phyloP scores from a whole-genome alignment of 2,329 filamentous ascomycete species.

The Cyphellophora attinorum region DNA sequence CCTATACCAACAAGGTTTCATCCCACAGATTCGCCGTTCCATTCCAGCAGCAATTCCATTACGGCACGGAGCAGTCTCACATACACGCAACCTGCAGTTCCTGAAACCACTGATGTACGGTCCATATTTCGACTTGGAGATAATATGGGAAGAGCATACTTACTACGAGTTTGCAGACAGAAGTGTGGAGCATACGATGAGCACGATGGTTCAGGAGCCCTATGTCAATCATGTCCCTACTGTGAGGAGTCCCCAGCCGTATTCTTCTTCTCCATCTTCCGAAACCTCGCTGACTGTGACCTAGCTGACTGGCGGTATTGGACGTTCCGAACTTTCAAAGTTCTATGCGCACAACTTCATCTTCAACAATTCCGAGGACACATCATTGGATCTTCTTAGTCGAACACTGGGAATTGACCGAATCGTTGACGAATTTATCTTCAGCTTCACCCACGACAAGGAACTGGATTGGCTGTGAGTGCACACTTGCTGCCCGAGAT shows the following conservation, averaged over 20 bases:
- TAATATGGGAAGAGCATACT: slow-evolving; percentile 71
- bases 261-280: not conserved
- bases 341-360: slow-evolving; percentile 71
- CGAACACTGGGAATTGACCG: slow-evolving; percentile 63
- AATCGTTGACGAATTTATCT: slow-evolving; percentile 62
- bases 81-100: slow-evolving; percentile 57
- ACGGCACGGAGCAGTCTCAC: slow-evolving; percentile 49
- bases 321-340: slow-evolving; percentile 49
- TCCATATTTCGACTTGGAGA: slow-evolving; percentile 64
- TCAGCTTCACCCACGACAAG: slow-evolving; percentile 52
- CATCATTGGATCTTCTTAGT: slow-evolving; percentile 58
- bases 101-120: slow-evolving; percentile 55
- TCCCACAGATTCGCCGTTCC: slow-evolving; percentile 41
- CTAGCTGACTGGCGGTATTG: slow-evolving; percentile 58
- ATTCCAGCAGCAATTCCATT: slow-evolving; percentile 41
- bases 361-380: slow-evolving; percentile 60
- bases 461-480: slow-evolving; percentile 62
- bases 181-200: slow-evolving; percentile 64
- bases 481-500: not conserved
- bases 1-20: slow-evolving; percentile 35
- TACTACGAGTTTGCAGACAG: slow-evolving; percentile 60
- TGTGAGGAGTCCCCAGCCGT: slow-evolving; percentile 26
- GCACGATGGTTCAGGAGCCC: slow-evolving; percentile 70
- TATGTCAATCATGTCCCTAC: slow-evolving; percentile 73
- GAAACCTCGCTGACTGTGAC: not conserved